Evolutionary conservation across 2,329 filamentous ascomycete species (phyloP).

Genomic region (Aspergillus caelatus): DNA sequence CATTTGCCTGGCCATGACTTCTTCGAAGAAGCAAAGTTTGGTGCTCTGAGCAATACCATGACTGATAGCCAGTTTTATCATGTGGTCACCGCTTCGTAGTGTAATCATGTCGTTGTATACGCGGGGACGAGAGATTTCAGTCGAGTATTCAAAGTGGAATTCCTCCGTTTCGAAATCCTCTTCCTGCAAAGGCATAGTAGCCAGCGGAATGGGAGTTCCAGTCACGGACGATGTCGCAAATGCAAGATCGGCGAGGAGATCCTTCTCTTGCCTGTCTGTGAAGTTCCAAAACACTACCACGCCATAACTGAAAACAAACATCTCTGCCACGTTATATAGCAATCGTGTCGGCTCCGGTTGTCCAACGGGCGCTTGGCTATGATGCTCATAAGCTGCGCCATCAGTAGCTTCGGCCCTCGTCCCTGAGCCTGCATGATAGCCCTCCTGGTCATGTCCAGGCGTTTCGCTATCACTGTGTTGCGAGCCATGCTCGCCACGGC

Average conservation of each 20-base stretch:
- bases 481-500: constrained; percentile 26
- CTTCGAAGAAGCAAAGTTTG: constrained; percentile 93
- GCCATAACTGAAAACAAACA: constrained; percentile 97
- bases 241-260: constrained; percentile 90
- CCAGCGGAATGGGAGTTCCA: constrained; percentile 60
- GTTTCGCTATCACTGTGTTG: constrained; percentile 12
- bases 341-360: constrained; percentile 66
- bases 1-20: constrained; percentile 95
- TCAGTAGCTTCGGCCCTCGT: constrained; percentile 14
- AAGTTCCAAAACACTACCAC: constrained; percentile 99
- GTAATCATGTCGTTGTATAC: constrained; percentile 99
- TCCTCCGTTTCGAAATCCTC: constrained; percentile 96
- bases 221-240: constrained; percentile 64
- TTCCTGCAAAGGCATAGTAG: constrained; percentile 78
- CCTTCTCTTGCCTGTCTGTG: constrained; percentile 91
- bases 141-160: constrained; percentile 97
- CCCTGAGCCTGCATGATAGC: constrained; percentile 27
- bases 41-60: constrained; percentile 98
- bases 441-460: constrained; percentile 22
- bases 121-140: constrained; percentile 79
- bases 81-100: constrained; percentile 88
- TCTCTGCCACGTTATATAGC: constrained; percentile 74
- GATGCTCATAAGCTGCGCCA: constrained; percentile 24
- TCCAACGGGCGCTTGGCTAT: constrained; percentile 47
- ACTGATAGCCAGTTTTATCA: constrained; percentile 98